Base-by-base conservation (phyloP, 495 filamentous ascomycete genomes). In the Geoglossum glabrum region DNA sequence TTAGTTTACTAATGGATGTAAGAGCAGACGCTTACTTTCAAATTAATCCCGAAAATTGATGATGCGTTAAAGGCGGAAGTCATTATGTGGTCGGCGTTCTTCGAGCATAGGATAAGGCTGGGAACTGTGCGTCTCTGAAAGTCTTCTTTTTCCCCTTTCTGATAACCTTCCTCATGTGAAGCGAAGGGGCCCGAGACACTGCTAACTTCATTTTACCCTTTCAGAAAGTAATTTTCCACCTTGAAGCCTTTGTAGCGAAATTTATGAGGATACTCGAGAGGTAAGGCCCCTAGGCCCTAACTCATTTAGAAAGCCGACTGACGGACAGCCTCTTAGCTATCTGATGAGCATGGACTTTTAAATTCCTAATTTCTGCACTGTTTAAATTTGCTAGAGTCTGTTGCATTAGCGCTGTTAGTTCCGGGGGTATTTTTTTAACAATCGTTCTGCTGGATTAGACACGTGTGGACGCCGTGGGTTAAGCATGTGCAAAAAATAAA, bases 241-340 rank as follows among this genome's bases (percentile, higher is more conserved):
- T 98, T 0, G 92, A 98, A 72, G 92, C 92, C 25, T 98, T 97
- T 71, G 90, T 98, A 34, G 90, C 93, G 30, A 95, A 95, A 72
- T 90, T 95, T 67, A 96, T 98, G 88, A 79, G 90, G 62, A 82
- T 98, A 56, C 78, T 90, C 56, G 92, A 98, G 74, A 79, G 79
- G 79, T 83, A 65, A 55, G 73, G 62, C 49, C 27, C 19, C n/a
- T 21, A n/a, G 11, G 10, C 33, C 13, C 27, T 25, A 7, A 25
- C 27, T 31, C 3, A 17, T 40, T 23, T 30, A 15, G 38, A 17
- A 8, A 26, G 58, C 13, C 51, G 28, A 4, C 49, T 52, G 15
- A 28, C 10, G 11, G 30, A 27, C 17, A 43, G 51, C 66, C 72
- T 28, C 38, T 10, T 57, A 90, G 87, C 66, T 87, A 86, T 67